These are phyloP conservation scores for Verticillium dahliae DNA, from an alignment of 2,329 filamentous ascomycete species.

Conservation along the genomic window DNA sequence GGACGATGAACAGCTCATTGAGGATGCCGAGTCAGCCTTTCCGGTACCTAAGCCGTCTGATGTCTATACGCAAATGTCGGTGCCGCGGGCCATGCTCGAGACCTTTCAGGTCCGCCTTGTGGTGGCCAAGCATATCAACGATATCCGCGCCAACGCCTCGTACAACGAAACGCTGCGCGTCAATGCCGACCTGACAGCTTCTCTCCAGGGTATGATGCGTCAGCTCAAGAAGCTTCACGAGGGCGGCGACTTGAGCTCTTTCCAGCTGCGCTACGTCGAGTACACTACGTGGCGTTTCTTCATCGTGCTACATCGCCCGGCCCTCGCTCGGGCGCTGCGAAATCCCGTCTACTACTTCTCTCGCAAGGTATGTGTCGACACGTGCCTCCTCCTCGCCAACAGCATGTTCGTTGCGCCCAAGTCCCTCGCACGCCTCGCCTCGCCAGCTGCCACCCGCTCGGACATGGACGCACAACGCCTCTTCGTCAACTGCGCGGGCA, in stretches of 20 bases:
- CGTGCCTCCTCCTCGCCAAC: slow-evolving; percentile 17
- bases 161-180: slow-evolving; percentile 42
- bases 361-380: slow-evolving; percentile 41
- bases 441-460: not conserved
- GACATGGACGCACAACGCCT: slow-evolving; percentile 28
- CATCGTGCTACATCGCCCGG: slow-evolving; percentile 47
- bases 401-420: slow-evolving; percentile 11
- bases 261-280: slow-evolving; percentile 35
- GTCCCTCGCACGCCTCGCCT: slow-evolving; percentile 9
- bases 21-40: slow-evolving; percentile 18
- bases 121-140: slow-evolving; percentile 39
- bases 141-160: slow-evolving; percentile 31
- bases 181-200: slow-evolving; percentile 35
- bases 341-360: slow-evolving; percentile 47
- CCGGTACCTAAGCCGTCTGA: slow-evolving; percentile 14
- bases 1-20: slow-evolving; percentile 43
- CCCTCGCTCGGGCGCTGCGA: slow-evolving; percentile 33
- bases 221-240: slow-evolving; percentile 14
- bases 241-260: slow-evolving; percentile 20
- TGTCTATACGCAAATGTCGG: slow-evolving; percentile 40
- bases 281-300: slow-evolving; percentile 39
- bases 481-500: slow-evolving; percentile 30
- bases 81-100: slow-evolving; percentile 37
- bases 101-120: slow-evolving; percentile 36
- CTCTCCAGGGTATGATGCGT: slow-evolving; percentile 28